These are phyloP conservation scores for Epichloe uncinata DNA, from an alignment of 2,329 filamentous ascomycete genomes.

Conservation along the genomic window DNA sequence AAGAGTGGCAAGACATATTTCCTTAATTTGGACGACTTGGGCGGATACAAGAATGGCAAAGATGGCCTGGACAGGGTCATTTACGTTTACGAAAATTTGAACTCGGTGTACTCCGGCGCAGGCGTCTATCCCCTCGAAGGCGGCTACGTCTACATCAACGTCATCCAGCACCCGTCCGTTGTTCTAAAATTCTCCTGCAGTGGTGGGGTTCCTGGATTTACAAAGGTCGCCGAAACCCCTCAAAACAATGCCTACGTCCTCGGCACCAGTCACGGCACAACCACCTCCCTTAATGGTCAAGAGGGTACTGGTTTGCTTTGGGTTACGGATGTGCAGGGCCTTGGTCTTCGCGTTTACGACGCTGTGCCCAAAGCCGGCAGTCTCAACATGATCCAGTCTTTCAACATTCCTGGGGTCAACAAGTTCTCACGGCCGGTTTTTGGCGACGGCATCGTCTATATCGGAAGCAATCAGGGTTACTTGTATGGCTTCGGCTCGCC, in stretches of 20 bases:
- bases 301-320: slow-evolving; percentile 42
- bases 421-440: slow-evolving; percentile 47
- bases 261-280: slow-evolving; percentile 42
- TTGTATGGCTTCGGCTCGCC: slow-evolving; percentile 44
- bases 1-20: slow-evolving; percentile 38
- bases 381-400: slow-evolving; percentile 35
- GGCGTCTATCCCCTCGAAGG: slow-evolving; percentile 36
- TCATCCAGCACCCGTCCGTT: slow-evolving; percentile 40
- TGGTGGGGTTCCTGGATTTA: slow-evolving; percentile 37
- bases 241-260: slow-evolving; percentile 38
- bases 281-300: slow-evolving; percentile 39
- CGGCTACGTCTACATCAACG: slow-evolving; percentile 34
- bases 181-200: slow-evolving; percentile 45
- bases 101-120: slow-evolving; percentile 32
- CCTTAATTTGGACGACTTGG: slow-evolving; percentile 27
- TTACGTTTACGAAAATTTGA: slow-evolving; percentile 29
- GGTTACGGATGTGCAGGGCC: slow-evolving; percentile 41
- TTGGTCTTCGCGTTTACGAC: slow-evolving; percentile 38
- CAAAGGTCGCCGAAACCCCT: slow-evolving; percentile 36
- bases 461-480: slow-evolving; percentile 36
- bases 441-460: slow-evolving; percentile 40
- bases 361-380: slow-evolving; percentile 33
- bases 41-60: slow-evolving; percentile 25
- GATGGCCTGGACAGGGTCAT: slow-evolving; percentile 28
- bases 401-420: slow-evolving; percentile 35